A percentile compares a stretch with the other conserved stretches of the same genome.
These are phyloP conservation scores for Lagenidium giganteum DNA, from an alignment of 352 stramenopile genomes.

Conservation along the genomic window DNA sequence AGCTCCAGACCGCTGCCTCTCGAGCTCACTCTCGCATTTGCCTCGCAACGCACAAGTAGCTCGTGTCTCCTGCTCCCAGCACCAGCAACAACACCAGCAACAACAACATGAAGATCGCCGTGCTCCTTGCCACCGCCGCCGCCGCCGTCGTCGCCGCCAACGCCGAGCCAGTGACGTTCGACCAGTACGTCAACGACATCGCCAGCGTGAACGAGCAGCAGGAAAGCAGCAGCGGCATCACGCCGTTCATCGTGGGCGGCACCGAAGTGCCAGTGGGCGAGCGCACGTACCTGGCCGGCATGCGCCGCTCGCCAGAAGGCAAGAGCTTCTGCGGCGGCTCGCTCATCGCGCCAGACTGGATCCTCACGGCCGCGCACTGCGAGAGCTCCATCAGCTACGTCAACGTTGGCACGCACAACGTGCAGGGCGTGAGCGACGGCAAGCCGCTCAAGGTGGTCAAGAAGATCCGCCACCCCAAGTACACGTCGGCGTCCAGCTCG, in stretches of 20 bases:
- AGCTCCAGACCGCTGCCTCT: too few relatives aligned
- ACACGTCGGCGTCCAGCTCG: constrained; percentile 5
- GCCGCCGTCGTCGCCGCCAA: not conserved
- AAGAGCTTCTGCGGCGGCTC: constrained; percentile 21
- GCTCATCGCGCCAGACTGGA: constrained; percentile 23
- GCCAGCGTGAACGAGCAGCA: not conserved
- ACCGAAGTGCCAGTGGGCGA: constrained; percentile 6
- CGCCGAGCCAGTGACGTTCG: not conserved
- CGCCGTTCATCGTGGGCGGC: constrained; percentile 13
- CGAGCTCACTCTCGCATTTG: too few relatives aligned
- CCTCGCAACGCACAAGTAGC: too few relatives aligned
- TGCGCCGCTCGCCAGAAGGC: constrained; percentile 5
- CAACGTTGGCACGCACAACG: constrained; percentile 22
- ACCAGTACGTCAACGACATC: constrained; percentile 3
- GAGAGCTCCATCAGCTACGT: constrained; percentile 12
- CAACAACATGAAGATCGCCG: constrained; percentile 5
- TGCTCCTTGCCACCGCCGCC: constrained; percentile 1
- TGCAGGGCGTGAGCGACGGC: constrained; percentile 14
- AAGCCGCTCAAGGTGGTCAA: constrained; percentile 12
- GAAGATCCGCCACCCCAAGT: constrained; percentile 22
- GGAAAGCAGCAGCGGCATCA: not conserved
- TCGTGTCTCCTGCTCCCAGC: too few relatives aligned
- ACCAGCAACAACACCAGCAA: too few relatives aligned
- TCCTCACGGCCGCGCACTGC: constrained; percentile 28
- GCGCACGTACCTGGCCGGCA: constrained; percentile 4